A percentile compares a stretch with the other conserved stretches of the same genome.
Conservation (phyloP, 1,284 basidiomycete species). For the Pseudozyma flocculosa region DNA sequence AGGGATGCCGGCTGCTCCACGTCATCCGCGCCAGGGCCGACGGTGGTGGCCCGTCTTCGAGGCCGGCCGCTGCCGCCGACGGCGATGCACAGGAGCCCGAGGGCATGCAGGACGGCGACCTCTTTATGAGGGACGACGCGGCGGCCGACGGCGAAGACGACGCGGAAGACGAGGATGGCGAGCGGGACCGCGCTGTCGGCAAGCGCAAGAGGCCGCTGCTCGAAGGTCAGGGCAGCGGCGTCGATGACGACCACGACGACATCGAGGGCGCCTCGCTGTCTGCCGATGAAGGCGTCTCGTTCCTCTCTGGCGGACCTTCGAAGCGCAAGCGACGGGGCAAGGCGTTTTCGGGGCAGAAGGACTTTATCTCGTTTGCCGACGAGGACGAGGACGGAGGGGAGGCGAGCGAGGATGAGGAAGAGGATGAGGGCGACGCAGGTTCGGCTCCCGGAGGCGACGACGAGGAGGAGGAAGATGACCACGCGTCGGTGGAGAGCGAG, state of each 20-base stretch:
- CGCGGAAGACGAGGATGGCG: slow-evolving; percentile 4
- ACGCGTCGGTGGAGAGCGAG: slow-evolving; percentile 31
- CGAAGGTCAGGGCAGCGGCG: neutral
- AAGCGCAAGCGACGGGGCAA: slow-evolving; percentile 19
- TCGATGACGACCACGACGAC: slow-evolving; percentile 3
- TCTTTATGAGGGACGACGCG: slow-evolving; percentile 45
- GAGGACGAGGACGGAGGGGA: slow-evolving; percentile 15
- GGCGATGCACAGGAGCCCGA: slow-evolving; percentile 1
- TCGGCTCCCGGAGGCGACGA: too few species aligned
- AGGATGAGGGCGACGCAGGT: slow-evolving; percentile 9
- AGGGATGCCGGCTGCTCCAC: slow-evolving; percentile 46
- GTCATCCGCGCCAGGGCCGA: slow-evolving; percentile 23
- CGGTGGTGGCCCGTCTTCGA: neutral
- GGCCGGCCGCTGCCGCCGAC: slow-evolving; percentile 10
- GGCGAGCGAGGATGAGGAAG: slow-evolving; percentile 5
- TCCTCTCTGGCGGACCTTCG: slow-evolving; percentile 4
- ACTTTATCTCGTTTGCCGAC: slow-evolving; percentile 51
- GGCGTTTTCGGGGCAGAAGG: slow-evolving; percentile 42
- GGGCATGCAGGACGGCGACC: slow-evolving; percentile 18
- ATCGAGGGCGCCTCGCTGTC: neutral
- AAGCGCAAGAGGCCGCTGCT: neutral
- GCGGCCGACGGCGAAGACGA: slow-evolving; percentile 12
- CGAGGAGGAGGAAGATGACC: slow-evolving; percentile 9
- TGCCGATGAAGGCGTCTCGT: slow-evolving; percentile 11
- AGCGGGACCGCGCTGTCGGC: neutral